These are phyloP conservation scores for Polychytrium aggregatum DNA, from an alignment of 192 early-diverging fungal genomes.

Conservation along the genomic window DNA sequence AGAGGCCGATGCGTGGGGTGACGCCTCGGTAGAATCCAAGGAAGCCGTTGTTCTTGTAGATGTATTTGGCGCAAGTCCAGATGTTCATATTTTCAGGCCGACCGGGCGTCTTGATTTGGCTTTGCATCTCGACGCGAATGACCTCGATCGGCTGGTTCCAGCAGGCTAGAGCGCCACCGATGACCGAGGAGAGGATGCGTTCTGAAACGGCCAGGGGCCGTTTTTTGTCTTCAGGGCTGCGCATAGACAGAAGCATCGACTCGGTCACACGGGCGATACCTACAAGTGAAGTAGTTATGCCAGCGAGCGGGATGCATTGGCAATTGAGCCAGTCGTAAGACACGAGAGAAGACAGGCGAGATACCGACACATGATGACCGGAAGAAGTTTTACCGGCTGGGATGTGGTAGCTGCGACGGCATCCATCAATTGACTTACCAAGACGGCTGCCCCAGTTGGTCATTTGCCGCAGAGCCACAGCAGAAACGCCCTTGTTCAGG, in stretches of 20 bases:
- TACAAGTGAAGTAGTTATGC: too few species aligned
- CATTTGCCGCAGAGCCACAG: slow-evolving; percentile 92
- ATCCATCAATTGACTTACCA: too few species aligned
- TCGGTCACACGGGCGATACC: slow-evolving; percentile 42
- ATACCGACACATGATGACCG: too few species aligned
- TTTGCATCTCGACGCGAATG: slow-evolving; percentile 98
- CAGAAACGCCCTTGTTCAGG: slow-evolving; percentile 97
- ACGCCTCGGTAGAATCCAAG: slow-evolving; percentile 77
- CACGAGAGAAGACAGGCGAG: too few species aligned
- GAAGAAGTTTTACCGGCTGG: too few species aligned
- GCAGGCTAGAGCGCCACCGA: slow-evolving; percentile 85
- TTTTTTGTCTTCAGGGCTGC: slow-evolving; percentile 13
- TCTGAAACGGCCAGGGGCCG: slow-evolving; percentile 32
- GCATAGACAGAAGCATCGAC: slow-evolving; percentile 48
- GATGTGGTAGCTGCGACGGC: too few species aligned
- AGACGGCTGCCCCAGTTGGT: slow-evolving; percentile 99
- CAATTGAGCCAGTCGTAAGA: too few species aligned
- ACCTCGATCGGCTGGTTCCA: slow-evolving; percentile 99
- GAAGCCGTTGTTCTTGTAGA: slow-evolving; percentile 83
- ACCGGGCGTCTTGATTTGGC: slow-evolving; percentile 73
- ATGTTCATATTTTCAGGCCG: slow-evolving; percentile 92
- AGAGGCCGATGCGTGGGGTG: slow-evolving; percentile 35
- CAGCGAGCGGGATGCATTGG: too few species aligned
- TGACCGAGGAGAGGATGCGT: slow-evolving; percentile 62
- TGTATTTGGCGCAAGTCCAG: slow-evolving; percentile 65